These are phyloP conservation scores for Penicillium silybi DNA, from an alignment of 495 filamentous ascomycete genomes.

Conservation along the genomic window DNA sequence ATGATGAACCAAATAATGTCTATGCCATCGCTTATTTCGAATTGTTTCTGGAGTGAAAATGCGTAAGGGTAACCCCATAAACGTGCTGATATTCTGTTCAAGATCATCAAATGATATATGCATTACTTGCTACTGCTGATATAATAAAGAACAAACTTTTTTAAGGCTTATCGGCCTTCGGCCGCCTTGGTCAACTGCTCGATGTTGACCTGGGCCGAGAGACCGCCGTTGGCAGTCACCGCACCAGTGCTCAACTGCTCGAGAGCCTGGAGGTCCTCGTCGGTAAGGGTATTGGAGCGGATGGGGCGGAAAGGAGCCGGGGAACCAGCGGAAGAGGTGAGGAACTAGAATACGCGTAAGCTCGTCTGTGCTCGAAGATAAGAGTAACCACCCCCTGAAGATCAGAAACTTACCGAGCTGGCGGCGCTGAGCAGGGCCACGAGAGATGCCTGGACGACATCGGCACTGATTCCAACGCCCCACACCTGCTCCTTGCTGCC, in stretches of 20 bases:
- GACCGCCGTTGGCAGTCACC: slow-evolving; percentile 14
- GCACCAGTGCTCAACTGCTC: slow-evolving; percentile 31
- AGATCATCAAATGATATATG: slow-evolving; percentile 12
- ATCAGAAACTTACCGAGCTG: slow-evolving; percentile 66
- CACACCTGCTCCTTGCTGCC: slow-evolving; percentile 68
- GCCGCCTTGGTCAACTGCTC: slow-evolving; percentile 35
- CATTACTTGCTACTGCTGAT: slow-evolving; percentile 18
- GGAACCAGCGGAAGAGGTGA: slow-evolving; percentile 42
- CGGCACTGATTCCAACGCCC: slow-evolving; percentile 94
- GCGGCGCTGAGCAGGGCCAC: slow-evolving; percentile 87
- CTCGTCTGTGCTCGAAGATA: not conserved
- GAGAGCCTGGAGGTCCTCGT: slow-evolving; percentile 44
- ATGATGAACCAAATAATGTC: not conserved
- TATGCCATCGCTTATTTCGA: not conserved
- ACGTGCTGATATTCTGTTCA: not conserved
- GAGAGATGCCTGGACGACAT: slow-evolving; percentile 88
- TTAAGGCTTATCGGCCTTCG: slow-evolving; percentile 26
- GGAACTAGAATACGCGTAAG: slow-evolving; percentile 34
- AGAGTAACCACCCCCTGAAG: not conserved
- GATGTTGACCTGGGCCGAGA: slow-evolving; percentile 32
- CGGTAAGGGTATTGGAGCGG: slow-evolving; percentile 43
- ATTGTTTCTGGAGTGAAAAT: not conserved
- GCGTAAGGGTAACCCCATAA: not conserved
- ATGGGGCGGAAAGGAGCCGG: slow-evolving; percentile 47
- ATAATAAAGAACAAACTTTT: slow-evolving; percentile 12